Conservation (phyloP, 495 filamentous ascomycete species). For the Cercophora sp. region DNA sequence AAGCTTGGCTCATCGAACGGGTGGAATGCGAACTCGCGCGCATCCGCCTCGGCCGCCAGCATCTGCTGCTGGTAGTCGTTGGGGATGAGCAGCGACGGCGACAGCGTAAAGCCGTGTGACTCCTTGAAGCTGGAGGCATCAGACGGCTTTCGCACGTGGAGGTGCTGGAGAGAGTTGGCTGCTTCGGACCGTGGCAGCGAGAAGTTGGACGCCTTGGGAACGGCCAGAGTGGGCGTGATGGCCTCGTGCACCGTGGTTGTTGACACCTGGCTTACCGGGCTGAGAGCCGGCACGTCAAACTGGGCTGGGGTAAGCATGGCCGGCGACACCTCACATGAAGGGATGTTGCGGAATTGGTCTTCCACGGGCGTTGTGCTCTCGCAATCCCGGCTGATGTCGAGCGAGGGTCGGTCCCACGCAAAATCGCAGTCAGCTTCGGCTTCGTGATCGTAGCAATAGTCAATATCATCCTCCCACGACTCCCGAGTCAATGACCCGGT, state of each 20-base stretch:
- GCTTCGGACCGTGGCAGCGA: slow-evolving; percentile 35
- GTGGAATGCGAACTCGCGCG: slow-evolving; percentile 31
- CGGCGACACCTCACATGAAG: slow-evolving; percentile 26
- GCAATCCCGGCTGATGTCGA: slow-evolving; percentile 35
- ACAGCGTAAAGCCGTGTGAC: slow-evolving; percentile 51
- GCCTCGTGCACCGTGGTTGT: slow-evolving; percentile 33
- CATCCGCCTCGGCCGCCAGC: slow-evolving; percentile 34
- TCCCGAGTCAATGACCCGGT: slow-evolving; percentile 43
- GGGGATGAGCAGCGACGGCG: slow-evolving; percentile 52
- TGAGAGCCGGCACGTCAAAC: slow-evolving; percentile 45
- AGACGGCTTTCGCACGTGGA: slow-evolving; percentile 35
- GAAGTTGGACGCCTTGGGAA: slow-evolving; percentile 38
- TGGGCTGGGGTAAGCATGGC: slow-evolving; percentile 38
- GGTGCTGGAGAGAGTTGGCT: slow-evolving; percentile 22
- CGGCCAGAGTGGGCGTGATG: slow-evolving; percentile 35
- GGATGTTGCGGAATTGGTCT: slow-evolving; percentile 20
- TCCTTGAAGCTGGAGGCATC: slow-evolving; percentile 51
- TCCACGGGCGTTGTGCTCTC: slow-evolving; percentile 26
- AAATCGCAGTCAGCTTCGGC: slow-evolving; percentile 89
- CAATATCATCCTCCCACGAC: slow-evolving; percentile 91
- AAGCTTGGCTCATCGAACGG: slow-evolving; percentile 30
- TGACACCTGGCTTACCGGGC: slow-evolving; percentile 41
- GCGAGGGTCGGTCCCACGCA: slow-evolving; percentile 66
- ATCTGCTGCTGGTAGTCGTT: slow-evolving; percentile 47
- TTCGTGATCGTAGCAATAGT: slow-evolving; percentile 89